Base-by-base conservation (phyloP, 2,329 filamentous ascomycete species). In the Diaporthe sp. region DNA sequence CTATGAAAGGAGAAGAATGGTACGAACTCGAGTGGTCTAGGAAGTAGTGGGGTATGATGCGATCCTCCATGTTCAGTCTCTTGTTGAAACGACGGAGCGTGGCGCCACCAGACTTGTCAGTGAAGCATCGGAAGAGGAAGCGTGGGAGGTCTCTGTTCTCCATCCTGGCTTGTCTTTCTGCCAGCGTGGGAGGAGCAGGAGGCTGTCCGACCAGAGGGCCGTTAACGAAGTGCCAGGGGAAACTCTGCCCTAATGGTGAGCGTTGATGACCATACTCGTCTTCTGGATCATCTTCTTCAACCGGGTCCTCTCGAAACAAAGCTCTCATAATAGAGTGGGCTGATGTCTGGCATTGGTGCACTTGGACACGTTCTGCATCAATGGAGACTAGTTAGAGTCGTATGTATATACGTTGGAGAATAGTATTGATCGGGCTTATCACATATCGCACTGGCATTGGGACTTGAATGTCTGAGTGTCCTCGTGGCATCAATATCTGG, bases 71-170 rank as follows among this genome's bases (percentile, higher is more conserved):
- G 17, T 61, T 61, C 37, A 61, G 25, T 30, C 58, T 61, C 25
- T 44, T 30, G 25, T 61, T 61, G 15, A 61, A 44, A 30, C 58
- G 37, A 22, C 37, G 58, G n/a, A 61, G 58, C 25, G 12, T 15
- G 15, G 58, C 58, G n/a, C 58, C 58, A 4, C 58, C 58, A 1
- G 58, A 61, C 7, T 25, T 61, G 12, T 42, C 37, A 2, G 58
- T 61, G 58, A 61, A 61, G 58, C 58, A 61, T 44, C 58, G n/a
- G 58, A 61, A 61, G n/a, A 61, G 58, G 39, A 42, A 61, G 25
- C 58, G 58, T 44, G 58, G 58, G 25, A 61, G 58, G 17, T 61
- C 37, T 25, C 58, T 61, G 15, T 19, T 7, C 15, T 44, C 3
- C 58, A 44, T 61, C 25, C n/a, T 44, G 58, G 6, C 13, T 12